Base-by-base conservation (phyloP, 768 basidiomycete genomes). In the Mycena rebaudengoi region DNA sequence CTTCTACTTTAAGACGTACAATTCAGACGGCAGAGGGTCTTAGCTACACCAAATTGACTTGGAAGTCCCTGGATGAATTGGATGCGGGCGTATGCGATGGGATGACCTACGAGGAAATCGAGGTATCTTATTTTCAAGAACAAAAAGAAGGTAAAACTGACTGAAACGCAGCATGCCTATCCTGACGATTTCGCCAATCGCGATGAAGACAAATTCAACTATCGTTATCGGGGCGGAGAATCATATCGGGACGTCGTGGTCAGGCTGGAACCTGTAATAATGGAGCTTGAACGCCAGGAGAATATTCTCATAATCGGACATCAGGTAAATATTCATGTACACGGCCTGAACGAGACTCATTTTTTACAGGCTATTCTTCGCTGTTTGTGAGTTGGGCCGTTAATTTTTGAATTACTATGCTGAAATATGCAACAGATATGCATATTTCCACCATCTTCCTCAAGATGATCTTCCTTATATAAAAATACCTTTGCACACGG, bases 51-150 rank as follows among this genome's bases (percentile, higher is more conserved):
- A 98, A 99, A 70, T 80, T 99, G 66, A 98, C 97, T 4, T 99
- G 98, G 98, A 99, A 99, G 76, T 95, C 95, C 2, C 79, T 99
- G 53, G 98, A 99, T 71, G 98, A 99, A 77, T 83, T 99, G 25
- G 98, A 99, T 75, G 98, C 98, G 8, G 98, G 98, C 25, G 98
- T 99, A 32, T 99, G 98, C 72, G 98, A 99, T 77, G 98, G 91
- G 16, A 99, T 99, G 98, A 99, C 98, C 5, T 99, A 99, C 70
- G 91, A 95, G 80, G 97, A 99, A 83, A 99, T 99, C 60, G 96
- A 96, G 85, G 96, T 94, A 58, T 33, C 80, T 71, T 49, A 30
- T 57, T 37, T 23, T 41, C 28, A 7, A 0, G 16, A 44, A 20
- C 23, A 20, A 29, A 14, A 20, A 52, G 12, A 46, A 21, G 25